Conservation (phyloP, 2,329 filamentous ascomycete genomes). For the Cryphonectria parasitica region DNA sequence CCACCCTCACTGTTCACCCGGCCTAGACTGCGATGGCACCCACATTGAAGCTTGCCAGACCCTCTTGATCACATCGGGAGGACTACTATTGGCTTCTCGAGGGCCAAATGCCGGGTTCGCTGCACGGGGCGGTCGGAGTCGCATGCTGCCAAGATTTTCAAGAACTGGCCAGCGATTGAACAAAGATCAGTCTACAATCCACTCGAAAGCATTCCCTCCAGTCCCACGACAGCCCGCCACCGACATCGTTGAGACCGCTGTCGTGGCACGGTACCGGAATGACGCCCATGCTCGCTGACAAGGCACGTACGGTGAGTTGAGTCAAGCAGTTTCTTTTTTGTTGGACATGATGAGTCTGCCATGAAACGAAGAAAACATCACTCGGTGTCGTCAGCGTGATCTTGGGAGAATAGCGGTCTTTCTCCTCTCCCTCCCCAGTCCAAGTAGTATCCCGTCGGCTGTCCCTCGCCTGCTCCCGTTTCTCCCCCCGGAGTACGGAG, state of each 20-base stretch:
- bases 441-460: constrained; percentile 2
- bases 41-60: constrained; percentile 18
- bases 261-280: constrained; percentile 20
- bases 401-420: not conserved
- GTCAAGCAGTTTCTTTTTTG: not conserved
- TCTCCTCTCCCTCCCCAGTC: constrained; percentile 1
- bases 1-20: constrained; percentile 3
- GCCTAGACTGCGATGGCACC: constrained; percentile 27
- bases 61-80: constrained; percentile 16
- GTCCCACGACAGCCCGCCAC: constrained; percentile 21
- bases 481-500: constrained; percentile 12
- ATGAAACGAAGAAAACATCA: constrained; percentile 16
- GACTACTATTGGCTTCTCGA: constrained; percentile 1
- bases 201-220: constrained; percentile 14
- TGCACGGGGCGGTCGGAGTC: constrained; percentile 16
- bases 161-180: constrained; percentile 12
- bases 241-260: constrained; percentile 11
- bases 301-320: not conserved
- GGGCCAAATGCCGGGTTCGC: constrained; percentile 17
- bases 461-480: constrained; percentile 22
- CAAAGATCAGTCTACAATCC: constrained; percentile 1
- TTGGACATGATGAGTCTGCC: constrained; percentile 3
- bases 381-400: constrained; percentile 12
- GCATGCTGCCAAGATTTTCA: constrained; percentile 12
- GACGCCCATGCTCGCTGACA: constrained; percentile 6